Base-by-base conservation (phyloP, 75 land plant species). In the Cryptomeria japonica region DNA sequence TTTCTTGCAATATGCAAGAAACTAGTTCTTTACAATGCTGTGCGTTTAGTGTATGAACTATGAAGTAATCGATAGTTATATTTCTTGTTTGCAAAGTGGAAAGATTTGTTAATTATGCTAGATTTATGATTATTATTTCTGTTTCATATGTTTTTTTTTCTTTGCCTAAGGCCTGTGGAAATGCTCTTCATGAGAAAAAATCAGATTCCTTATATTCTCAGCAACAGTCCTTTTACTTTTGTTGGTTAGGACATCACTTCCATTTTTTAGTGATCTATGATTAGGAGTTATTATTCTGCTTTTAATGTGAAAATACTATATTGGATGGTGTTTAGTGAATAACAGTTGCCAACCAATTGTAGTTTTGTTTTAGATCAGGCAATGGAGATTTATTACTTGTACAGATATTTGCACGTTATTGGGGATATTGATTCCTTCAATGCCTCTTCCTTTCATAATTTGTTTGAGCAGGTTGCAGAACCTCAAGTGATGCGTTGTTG, bases 401-500 rank as follows among this genome's bases (percentile, higher is more conserved):
- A 78, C 80, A 38, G 8, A 78, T 16, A 64, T 25, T 8, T 19
- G 44, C 36, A 22, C 42, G 19, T 79, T 41, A 39, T 46, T 12
- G 18, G 31, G 28, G 44, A 1, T 41, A 80, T 41, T 25, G 47
- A 80, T 5, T 15, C 22, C 14, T 42, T 12, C 10, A n/a, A 44
- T 44, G 13, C 28, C 14, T 82, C 1, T 11, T 42, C 32, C 14
- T 44, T 82, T 19, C n/a, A 1, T 82, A n/a, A 46, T 82, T 13
- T 82, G 51, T 82, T 12, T 46, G 51, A 82, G 34, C 51, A 98
- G 99, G 91, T 95, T 78, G 96, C 99, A 32, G 99, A 93, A 86
- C 87, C 94, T 84, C 91, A 97, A 36, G 97, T 98, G n/a, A 87
- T 75, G 5, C 94, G 89, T 39, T 88, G 93, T n/a, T 96, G 92